Evolutionary conservation across 208 protist species (phyloP), one percentile per base, ranked within the genome.

Genomic region (Wallacemonas rigidus): DNA sequence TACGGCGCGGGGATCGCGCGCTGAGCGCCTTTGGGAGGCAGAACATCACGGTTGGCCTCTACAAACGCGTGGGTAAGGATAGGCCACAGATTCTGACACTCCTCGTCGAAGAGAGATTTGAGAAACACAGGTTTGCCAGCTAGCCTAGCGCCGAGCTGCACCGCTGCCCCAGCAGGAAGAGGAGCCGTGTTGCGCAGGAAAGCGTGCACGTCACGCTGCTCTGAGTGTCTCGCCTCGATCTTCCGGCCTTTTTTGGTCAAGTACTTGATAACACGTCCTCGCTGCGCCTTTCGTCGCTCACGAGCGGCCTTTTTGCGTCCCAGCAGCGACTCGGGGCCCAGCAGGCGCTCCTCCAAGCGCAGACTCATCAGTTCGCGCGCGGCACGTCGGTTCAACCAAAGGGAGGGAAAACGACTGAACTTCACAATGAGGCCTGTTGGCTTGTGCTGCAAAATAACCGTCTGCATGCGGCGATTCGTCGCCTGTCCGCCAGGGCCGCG

Each of bases 391-490:
- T 96, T 96, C 47, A 91, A 77, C 83, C 88, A 91, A 41, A 93
- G 81, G 1, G 91, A 96, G n/a, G 91, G 83, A 55, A 94, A 96
- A 38, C 85, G 86, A 58, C 91, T 93, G 69, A 88, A 91, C 72
- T 93, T 92, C 26, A 96, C 89, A 62, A 87, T 80, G 63, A 94
- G 77, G 43, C 73, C 76, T 7, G 79, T 86, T 5, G 91, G 91
- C 7, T 62, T 6, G 70, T 96, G 91, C 48, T 79, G 81, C 44
- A 96, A 65, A 50, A 94, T 87, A 41, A 85, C 85, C 0, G 91
- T 94, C 67, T 96, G 91, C 87, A 90, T 94, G 61, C 91, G 78
- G 11, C 91, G 79, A 65, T 96, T 96, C 1, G 91, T 96, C 14
- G 91, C 91, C 78, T 96, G 91, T 8, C 91, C 91, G 53, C 91